Conservation (phyloP, 129 eudicot genomes). For the Artemisia tridentata region DNA sequence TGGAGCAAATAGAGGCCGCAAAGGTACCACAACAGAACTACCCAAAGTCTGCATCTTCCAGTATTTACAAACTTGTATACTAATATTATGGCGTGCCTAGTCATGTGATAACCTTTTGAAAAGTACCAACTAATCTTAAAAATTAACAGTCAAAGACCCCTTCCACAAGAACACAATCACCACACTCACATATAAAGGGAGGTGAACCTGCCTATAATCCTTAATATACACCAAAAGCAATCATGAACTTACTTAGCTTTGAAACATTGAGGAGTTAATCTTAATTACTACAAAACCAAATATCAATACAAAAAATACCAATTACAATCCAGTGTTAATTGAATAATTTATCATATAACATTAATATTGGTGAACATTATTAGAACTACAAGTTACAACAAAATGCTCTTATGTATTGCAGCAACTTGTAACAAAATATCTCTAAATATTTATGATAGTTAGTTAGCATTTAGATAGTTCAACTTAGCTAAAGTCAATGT, state of each 20-base stretch:
- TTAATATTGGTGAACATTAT: no score
- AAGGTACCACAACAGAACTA: constrained; percentile 19
- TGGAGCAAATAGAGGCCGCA: constrained; percentile 17
- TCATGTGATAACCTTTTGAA: constrained; percentile 52
- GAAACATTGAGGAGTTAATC: constrained; percentile 6
- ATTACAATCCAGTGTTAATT: no score
- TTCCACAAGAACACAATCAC: constrained; percentile 28
- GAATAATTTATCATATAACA: no score
- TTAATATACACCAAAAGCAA: constrained; percentile 14
- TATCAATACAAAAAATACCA: not conserved
- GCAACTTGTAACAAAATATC: no score
- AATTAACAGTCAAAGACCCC: constrained; percentile 68
- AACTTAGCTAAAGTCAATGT: not conserved
- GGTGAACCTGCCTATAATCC: constrained; percentile 13
- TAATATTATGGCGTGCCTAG: constrained; percentile 43
- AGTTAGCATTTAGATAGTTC: not conserved
- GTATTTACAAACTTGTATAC: not conserved
- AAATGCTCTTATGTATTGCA: no score
- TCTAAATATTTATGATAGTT: no score
- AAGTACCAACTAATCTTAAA: constrained; percentile 37
- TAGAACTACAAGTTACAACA: no score
- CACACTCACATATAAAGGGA: constrained; percentile 29
- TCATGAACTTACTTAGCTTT: constrained; percentile 28
- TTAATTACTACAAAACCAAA: constrained; percentile 11
- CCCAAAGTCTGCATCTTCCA: constrained; percentile 14